Evolutionary conservation across 768 basidiomycete genomes (phyloP).

Genomic region (Hemileccinum impolitum): DNA sequence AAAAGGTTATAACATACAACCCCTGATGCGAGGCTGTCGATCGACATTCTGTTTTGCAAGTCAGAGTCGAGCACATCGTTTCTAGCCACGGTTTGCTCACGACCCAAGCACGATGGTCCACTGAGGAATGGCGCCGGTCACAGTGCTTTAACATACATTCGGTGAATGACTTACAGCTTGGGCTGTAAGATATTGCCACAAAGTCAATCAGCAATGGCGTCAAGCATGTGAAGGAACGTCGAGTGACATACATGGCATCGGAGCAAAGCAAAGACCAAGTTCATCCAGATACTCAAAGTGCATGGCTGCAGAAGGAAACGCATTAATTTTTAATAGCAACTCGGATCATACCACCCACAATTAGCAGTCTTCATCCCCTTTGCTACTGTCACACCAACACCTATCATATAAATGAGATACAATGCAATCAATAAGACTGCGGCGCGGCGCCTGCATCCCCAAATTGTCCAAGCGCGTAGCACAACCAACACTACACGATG

Average conservation of each 20-base stretch:
- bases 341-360: background rate
- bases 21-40: slow-evolving; percentile 1
- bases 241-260: slow-evolving; percentile 1
- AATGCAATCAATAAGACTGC: background rate
- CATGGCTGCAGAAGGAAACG: background rate
- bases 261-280: background rate
- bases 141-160: background rate
- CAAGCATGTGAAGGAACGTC: background rate
- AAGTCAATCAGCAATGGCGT: background rate
- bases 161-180: background rate
- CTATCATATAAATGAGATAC: background rate
- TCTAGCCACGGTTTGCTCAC: background rate
- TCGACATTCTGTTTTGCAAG: background rate
- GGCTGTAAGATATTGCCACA: background rate
- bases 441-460: background rate
- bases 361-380: background rate
- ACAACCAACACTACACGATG: background rate
- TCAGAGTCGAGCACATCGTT: background rate
- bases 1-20: slow-evolving; percentile 1
- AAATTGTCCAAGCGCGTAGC: slow-evolving; percentile 1
- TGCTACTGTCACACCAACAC: background rate
- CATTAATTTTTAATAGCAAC: background rate
- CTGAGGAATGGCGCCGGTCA: background rate
- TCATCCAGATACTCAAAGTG: background rate
- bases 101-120: background rate